A percentile compares a stretch with the other conserved stretches of the same genome.
Evolutionary conservation across 2,329 filamentous ascomycete genomes (phyloP).

Genomic region (Xylariaceae sp.): DNA sequence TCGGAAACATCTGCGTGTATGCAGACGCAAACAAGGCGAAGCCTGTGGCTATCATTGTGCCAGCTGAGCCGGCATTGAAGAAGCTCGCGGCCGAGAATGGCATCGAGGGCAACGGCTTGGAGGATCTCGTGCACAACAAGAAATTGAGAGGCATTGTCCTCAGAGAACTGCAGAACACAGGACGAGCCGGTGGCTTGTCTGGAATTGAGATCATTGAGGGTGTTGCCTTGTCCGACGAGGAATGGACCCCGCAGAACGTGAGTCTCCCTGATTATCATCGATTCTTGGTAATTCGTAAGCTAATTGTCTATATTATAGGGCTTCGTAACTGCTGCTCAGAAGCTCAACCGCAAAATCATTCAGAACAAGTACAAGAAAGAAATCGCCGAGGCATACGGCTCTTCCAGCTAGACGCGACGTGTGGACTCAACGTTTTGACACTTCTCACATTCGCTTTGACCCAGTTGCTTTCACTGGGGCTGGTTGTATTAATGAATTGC

Average conservation of each 20-base stretch:
- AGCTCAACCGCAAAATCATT: constrained; percentile 66
- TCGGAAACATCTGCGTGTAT: constrained; percentile 53
- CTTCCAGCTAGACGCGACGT: constrained; percentile 25
- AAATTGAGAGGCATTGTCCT: constrained; percentile 60
- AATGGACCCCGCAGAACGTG: constrained; percentile 72
- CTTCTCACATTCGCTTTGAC: too few relatives aligned
- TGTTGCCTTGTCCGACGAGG: constrained; percentile 65
- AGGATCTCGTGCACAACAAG: constrained; percentile 63
- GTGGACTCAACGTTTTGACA: neutral
- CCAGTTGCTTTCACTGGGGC: too few relatives aligned
- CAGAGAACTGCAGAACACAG: constrained; percentile 57
- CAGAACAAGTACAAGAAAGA: constrained; percentile 56
- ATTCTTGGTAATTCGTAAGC: neutral
- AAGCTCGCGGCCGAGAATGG: constrained; percentile 44
- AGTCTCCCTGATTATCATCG: constrained; percentile 32
- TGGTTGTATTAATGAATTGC: too few relatives aligned
- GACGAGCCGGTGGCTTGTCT: constrained; percentile 56
- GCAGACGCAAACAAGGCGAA: constrained; percentile 47
- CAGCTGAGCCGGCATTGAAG: constrained; percentile 50
- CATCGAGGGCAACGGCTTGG: constrained; percentile 53
- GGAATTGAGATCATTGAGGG: constrained; percentile 68
- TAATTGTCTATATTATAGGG: constrained; percentile 42
- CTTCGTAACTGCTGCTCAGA: constrained; percentile 64
- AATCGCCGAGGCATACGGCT: constrained; percentile 55
- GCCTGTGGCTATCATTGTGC: constrained; percentile 53